Conservation (phyloP, 306 rosid species). For the Ormosia semicastrata region DNA sequence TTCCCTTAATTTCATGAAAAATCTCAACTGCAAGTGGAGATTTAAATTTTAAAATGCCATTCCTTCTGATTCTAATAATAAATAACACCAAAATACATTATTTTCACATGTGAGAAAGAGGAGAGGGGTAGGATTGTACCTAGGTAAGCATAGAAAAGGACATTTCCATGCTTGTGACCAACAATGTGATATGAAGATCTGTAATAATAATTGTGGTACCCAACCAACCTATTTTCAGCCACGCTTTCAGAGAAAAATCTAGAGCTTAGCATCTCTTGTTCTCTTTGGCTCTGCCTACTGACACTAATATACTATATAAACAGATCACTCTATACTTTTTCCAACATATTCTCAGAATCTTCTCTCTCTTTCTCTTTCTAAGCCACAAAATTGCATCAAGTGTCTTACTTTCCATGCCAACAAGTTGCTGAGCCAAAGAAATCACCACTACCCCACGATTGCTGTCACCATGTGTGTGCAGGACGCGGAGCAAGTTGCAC, state of each 20-base stretch:
- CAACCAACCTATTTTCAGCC: constrained; percentile 44
- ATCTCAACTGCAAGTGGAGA: too few relatives aligned
- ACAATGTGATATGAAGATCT: neutral
- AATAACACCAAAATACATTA: neutral
- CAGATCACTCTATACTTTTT: neutral
- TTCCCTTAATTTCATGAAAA: too few relatives aligned
- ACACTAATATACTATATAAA: neutral
- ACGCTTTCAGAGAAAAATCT: constrained; percentile 43
- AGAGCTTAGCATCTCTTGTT: constrained; percentile 1
- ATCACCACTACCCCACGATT: constrained; percentile 15
- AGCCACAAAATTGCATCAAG: neutral
- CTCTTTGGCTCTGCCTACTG: neutral
- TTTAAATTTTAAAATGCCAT: neutral
- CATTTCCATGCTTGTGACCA: neutral
- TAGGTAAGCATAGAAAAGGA: neutral
- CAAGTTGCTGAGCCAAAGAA: constrained; percentile 27
- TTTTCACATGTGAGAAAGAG: too few relatives aligned
- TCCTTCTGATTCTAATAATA: neutral
- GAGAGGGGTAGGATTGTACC: too few relatives aligned
- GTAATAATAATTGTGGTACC: neutral
- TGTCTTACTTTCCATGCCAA: constrained; percentile 29
- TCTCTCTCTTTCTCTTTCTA: neutral
- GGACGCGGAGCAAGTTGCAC: constrained; percentile 47
- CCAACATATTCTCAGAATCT: constrained; percentile 55
- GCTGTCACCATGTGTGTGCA: constrained; percentile 54